phyloP scores from a whole-genome alignment of 257 asterid species.

The Agastache rugosa region DNA sequence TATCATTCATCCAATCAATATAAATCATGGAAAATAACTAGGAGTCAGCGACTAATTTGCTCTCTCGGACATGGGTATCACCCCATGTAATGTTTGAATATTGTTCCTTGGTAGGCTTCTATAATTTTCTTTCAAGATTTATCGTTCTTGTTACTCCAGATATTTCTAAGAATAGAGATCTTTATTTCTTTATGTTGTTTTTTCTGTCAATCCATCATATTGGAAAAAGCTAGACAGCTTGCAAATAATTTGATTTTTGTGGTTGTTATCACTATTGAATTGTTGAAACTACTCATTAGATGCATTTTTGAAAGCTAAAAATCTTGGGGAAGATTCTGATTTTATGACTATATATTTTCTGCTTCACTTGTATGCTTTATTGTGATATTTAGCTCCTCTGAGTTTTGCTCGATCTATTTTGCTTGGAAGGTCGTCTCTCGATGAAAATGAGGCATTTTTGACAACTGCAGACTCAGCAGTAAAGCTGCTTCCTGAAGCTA shows the following conservation, averaged over 20 bases:
- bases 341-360: conserved; percentile 16
- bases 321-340: neutral
- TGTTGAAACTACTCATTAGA: conserved; percentile 26
- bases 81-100: conserved; percentile 4
- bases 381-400: conserved; percentile 27
- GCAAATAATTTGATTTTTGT: neutral
- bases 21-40: conserved; percentile 19
- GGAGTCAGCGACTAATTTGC: neutral
- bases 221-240: neutral
- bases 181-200: conserved; percentile 1
- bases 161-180: neutral
- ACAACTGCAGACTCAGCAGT: conserved; percentile 94
- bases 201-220: conserved; percentile 23
- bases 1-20: conserved; percentile 22
- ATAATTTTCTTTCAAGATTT: conserved; percentile 16
- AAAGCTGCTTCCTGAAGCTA: conserved; percentile 71
- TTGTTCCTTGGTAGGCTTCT: conserved; percentile 17
- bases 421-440: conserved; percentile 78
- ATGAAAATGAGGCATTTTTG: conserved; percentile 90
- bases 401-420: conserved; percentile 31
- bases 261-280: neutral
- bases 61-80: neutral
- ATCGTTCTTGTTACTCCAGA: neutral
- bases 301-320: neutral
- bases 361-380: conserved; percentile 21